Evolutionary conservation across 306 rosid genomes (phyloP), one percentile per base, ranked within the genome.

Genomic region (Rubus idaeus): DNA sequence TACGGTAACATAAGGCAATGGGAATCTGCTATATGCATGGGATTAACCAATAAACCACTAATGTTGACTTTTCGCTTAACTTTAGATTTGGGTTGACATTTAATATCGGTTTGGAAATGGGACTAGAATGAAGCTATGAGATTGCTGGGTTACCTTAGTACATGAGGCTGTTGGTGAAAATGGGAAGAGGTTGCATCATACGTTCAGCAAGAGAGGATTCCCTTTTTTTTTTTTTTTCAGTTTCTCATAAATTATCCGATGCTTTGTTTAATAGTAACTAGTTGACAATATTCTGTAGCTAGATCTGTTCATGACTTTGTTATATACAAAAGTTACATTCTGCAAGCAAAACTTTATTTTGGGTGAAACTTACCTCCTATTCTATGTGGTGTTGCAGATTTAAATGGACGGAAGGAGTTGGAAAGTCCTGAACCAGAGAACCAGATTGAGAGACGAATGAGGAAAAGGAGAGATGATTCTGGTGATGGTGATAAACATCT

Each of bases 381-480:
- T 74, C 50, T 55, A 39, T 87, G 80, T 46, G 30, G 80, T 75
- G 42, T 70, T 86, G 83, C 89, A 89, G 91, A 84, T 78, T 81
- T 82, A 37, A 84, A 82, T 88, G 89, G 80, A 70, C 78, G 74
- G 30, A 90, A 80, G 52, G 93, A 91, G 56, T 78, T 91, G 81
- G 90, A 74, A 80, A 89, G 89, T 80, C 89, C 92, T 78, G 95
- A 91, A 74, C 84, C 68, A 57, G 97, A 89, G 81, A 87, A 71
- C 78, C 96, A 88, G 75, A 85, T 84, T 79, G 98, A 96, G 76
- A 84, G 75, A 74, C 84, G 89, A 72, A 80, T 46, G 70, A 91
- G 90, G 88, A 96, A 87, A 86, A 88, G 85, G 85, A 86, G 89
- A 80, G 97, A 89, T 66, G 91, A 84, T 53, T 83, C 86, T 74